A percentile compares a stretch with the other conserved stretches of the same genome.
phyloP scores from a whole-genome alignment of 1,284 basidiomycete species.

The Cryptococcus floricola region DNA sequence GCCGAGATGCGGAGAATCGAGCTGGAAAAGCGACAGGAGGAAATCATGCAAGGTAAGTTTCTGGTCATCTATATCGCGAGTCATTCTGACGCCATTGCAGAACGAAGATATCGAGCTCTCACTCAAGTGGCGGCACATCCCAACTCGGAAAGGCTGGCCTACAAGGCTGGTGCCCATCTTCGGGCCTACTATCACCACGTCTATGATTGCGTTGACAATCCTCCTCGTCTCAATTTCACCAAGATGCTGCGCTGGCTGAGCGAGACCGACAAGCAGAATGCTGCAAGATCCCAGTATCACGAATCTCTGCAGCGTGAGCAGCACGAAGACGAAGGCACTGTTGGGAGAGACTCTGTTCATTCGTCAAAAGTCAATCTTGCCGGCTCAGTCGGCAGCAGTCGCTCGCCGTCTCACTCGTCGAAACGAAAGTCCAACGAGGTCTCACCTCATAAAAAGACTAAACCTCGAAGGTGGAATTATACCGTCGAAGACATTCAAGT shows the following conservation, averaged over 20 bases:
- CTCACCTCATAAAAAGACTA: not conserved
- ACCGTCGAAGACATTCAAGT: slow-evolving; percentile 33
- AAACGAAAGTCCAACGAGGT: not conserved
- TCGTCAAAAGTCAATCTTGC: slow-evolving; percentile 1
- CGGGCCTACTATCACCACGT: slow-evolving; percentile 43
- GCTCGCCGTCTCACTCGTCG: slow-evolving; percentile 2
- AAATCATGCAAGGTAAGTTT: slow-evolving; percentile 39
- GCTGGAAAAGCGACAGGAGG: slow-evolving; percentile 35
- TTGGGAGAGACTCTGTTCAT: slow-evolving; percentile 4
- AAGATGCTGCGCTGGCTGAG: slow-evolving; percentile 39
- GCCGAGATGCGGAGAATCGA: slow-evolving; percentile 30
- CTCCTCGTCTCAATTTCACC: slow-evolving; percentile 39
- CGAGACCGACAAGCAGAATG: slow-evolving; percentile 30
- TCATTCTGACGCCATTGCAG: slow-evolving; percentile 10
- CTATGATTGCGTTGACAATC: slow-evolving; percentile 38
- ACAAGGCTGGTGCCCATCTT: slow-evolving; percentile 36
- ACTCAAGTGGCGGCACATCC: slow-evolving; percentile 45
- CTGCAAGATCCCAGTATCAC: slow-evolving; percentile 30
- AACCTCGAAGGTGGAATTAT: slow-evolving; percentile 29
- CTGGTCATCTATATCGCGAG: not conserved
- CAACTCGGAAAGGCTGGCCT: slow-evolving; percentile 32
- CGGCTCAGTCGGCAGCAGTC: slow-evolving; percentile 8
- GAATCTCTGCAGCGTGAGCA: slow-evolving; percentile 8
- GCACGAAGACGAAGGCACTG: slow-evolving; percentile 4
- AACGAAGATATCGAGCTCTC: slow-evolving; percentile 38